Conservation (phyloP, 345 rosid species). For the Salix suchowensis region DNA sequence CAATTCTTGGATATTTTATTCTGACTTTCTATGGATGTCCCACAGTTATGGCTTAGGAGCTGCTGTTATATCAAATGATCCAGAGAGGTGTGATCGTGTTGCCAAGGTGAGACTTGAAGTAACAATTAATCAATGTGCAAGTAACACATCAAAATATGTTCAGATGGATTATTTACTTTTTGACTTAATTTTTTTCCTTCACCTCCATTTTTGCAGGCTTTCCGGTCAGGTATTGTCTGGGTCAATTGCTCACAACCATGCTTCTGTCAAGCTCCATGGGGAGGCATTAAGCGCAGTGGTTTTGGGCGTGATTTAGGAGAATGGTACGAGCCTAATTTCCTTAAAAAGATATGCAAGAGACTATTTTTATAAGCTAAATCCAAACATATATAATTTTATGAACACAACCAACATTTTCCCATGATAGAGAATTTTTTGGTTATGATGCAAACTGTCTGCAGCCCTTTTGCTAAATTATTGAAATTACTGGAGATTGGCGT, state of each 20-base stretch:
- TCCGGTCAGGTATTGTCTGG: slow-evolving; percentile 86
- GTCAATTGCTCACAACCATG: slow-evolving; percentile 97
- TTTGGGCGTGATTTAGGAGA: slow-evolving; percentile 98
- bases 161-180: neutral
- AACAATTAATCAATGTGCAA: neutral
- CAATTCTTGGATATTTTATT: neutral
- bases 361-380: neutral
- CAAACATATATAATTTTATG: neutral
- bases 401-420: neutral
- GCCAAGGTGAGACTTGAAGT: slow-evolving; percentile 59
- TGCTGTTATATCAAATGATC: slow-evolving; percentile 84
- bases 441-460: neutral
- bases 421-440: neutral
- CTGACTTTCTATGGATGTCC: slow-evolving; percentile 15
- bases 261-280: slow-evolving; percentile 98
- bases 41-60: slow-evolving; percentile 74
- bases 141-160: neutral
- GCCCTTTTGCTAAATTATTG: neutral
- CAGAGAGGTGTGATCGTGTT: slow-evolving; percentile 91
- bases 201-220: slow-evolving; percentile 42
- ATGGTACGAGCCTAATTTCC: slow-evolving; percentile 48
- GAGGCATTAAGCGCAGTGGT: slow-evolving; percentile 92
- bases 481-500: neutral
- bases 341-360: neutral
- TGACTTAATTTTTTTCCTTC: slow-evolving; percentile 1